phyloP scores from a whole-genome alignment of 345 rosid genomes.

The Laguncularia racemosa region DNA sequence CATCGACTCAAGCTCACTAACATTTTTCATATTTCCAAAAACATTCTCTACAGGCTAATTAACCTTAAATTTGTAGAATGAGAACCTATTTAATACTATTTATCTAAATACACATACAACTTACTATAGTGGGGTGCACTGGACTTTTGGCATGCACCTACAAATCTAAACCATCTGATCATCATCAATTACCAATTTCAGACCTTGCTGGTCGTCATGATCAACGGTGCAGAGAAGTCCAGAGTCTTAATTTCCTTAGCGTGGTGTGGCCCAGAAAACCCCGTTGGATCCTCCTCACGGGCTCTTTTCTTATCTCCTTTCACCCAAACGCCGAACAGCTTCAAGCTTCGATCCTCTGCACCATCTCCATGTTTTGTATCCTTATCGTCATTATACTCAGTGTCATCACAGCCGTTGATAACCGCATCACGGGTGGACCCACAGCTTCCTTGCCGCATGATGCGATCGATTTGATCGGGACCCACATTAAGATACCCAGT shows the following conservation, averaged over 20 bases:
- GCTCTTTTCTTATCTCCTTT: conserved; percentile 47
- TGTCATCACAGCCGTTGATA: conserved; percentile 10
- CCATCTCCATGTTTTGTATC: no score
- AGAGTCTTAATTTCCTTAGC: conserved; percentile 33
- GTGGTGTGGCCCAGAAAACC: conserved; percentile 40
- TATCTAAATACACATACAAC: no score
- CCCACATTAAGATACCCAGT: conserved; percentile 51
- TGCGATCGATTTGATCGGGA: conserved; percentile 61
- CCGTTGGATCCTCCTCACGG: conserved; percentile 43
- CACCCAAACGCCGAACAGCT: conserved; percentile 84
- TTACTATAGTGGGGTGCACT: no score
- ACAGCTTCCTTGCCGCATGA: conserved; percentile 39
- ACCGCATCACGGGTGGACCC: conserved; percentile 15
- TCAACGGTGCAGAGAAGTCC: conserved; percentile 22
- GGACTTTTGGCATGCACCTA: no score
- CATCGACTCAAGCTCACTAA: no score
- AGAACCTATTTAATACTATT: no score
- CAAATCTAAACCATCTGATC: no score
- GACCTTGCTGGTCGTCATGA: conserved; percentile 59
- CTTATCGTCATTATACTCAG: no score
- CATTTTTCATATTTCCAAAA: no score
- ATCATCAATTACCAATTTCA: conserved; percentile 35
- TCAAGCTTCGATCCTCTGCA: conserved; percentile 35
- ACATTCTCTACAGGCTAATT: no score
- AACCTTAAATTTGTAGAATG: no score